phyloP scores from a whole-genome alignment of 2,329 filamentous ascomycete genomes.

The Cordyceps tenuipes region DNA sequence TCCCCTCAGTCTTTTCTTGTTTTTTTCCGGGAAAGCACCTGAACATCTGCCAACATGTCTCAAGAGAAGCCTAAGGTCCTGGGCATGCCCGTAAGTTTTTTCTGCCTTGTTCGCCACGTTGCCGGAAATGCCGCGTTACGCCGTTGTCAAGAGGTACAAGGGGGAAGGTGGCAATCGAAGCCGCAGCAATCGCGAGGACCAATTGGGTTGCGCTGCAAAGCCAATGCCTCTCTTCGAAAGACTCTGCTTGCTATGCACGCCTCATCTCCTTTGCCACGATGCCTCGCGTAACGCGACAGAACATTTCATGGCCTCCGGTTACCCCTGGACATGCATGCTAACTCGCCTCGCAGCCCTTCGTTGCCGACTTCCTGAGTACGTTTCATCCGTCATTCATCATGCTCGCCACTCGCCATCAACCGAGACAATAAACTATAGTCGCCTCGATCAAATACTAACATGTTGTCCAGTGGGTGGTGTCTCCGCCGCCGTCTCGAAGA shows the following conservation, averaged over 20 bases:
- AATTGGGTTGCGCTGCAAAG: conserved; percentile 16
- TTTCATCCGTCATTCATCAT: conserved; percentile 25
- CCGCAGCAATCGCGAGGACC: conserved; percentile 4
- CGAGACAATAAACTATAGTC: not conserved
- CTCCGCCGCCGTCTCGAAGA: conserved; percentile 99
- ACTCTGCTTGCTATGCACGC: not conserved
- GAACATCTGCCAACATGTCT: conserved; percentile 43
- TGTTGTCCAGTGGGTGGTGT: conserved; percentile 86
- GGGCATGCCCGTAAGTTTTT: conserved; percentile 57
- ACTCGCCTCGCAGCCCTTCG: conserved; percentile 63
- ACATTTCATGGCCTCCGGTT: conserved; percentile 9
- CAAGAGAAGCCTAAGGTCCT: conserved; percentile 48
- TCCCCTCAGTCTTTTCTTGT: conserved; percentile 53
- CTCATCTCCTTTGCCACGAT: not conserved
- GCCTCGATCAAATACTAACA: conserved; percentile 16
- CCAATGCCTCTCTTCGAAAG: not conserved
- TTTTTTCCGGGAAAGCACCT: conserved; percentile 32
- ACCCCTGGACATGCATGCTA: conserved; percentile 21
- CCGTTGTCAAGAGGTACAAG: conserved; percentile 18
- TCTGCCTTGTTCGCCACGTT: conserved; percentile 11
- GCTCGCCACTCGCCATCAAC: not conserved
- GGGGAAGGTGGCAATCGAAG: not conserved
- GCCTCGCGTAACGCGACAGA: not conserved
- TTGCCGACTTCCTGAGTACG: conserved; percentile 99
- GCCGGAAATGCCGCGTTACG: conserved; percentile 22